These are phyloP conservation scores for Stemphylium lycopersici DNA, from an alignment of 2,329 filamentous ascomycete genomes.

Conservation along the genomic window DNA sequence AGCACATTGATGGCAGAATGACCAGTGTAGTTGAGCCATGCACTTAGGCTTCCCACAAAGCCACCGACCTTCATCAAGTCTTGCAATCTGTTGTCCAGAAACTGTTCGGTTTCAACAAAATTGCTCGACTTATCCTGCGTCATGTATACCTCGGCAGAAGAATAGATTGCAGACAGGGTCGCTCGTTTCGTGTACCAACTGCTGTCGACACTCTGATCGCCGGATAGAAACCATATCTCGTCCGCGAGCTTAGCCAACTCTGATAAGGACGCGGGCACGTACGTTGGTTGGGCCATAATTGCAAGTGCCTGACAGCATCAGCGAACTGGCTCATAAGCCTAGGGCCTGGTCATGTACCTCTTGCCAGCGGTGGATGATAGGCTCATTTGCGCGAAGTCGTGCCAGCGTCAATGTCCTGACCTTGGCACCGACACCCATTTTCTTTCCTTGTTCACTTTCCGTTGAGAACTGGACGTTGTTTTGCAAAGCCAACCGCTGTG, in stretches of 20 bases:
- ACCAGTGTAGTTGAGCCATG: constrained; percentile 84
- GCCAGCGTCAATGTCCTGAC: constrained; percentile 77
- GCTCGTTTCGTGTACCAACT: constrained; percentile 84
- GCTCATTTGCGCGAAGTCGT: constrained; percentile 74
- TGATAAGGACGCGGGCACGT: constrained; percentile 74
- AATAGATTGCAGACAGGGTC: constrained; percentile 70
- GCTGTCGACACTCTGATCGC: constrained; percentile 80
- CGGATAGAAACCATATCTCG: constrained; percentile 88
- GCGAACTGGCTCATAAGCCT: not conserved
- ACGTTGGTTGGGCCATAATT: constrained; percentile 83
- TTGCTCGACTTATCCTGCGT: constrained; percentile 78
- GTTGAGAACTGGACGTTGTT: constrained; percentile 54
- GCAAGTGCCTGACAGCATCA: constrained; percentile 71
- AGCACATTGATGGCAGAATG: constrained; percentile 79
- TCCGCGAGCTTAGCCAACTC: constrained; percentile 86
- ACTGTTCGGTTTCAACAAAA: constrained; percentile 79
- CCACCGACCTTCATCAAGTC: constrained; percentile 70
- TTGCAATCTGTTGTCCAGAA: constrained; percentile 75
- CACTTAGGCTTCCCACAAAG: constrained; percentile 66
- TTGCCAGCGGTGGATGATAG: constrained; percentile 80
- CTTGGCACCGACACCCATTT: constrained; percentile 63
- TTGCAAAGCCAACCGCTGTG: constrained; percentile 66
- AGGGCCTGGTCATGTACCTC: constrained; percentile 66
- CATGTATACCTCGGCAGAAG: constrained; percentile 85
- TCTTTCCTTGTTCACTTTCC: constrained; percentile 39